Percentiles rank a stretch among this genome's conserved stretches.
Conservation (phyloP, 108 stramenopile genomes). For the Stephanodiscus minutulus region DNA sequence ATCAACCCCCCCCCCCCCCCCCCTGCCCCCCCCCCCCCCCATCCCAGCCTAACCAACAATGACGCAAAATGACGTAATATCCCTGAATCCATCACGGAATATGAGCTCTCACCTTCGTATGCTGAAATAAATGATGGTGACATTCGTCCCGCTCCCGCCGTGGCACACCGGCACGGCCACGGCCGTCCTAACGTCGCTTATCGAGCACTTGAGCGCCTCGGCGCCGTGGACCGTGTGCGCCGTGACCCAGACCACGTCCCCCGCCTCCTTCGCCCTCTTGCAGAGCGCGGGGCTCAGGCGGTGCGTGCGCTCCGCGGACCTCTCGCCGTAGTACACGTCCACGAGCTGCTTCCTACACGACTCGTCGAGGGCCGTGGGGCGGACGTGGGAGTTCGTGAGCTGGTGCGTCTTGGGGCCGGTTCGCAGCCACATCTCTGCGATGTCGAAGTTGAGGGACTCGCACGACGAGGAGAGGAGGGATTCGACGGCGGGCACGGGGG, state of each 20-base stretch:
- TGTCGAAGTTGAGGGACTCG: conserved; percentile 87
- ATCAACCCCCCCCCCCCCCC: no score
- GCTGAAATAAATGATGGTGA: conserved; percentile 89
- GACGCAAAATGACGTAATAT: not conserved
- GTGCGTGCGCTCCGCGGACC: conserved; percentile 76
- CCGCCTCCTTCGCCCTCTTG: conserved; percentile 87
- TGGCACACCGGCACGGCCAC: conserved; percentile 91
- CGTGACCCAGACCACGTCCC: conserved; percentile 88
- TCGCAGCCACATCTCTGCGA: conserved; percentile 94
- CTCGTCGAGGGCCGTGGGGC: conserved; percentile 81
- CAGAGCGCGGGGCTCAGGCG: conserved; percentile 85
- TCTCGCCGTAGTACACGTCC: conserved; percentile 89
- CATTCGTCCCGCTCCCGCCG: conserved; percentile 73
- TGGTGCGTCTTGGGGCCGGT: conserved; percentile 93
- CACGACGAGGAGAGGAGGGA: conserved; percentile 75
- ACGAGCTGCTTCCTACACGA: conserved; percentile 75
- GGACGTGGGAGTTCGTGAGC: conserved; percentile 82
- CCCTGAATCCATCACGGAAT: not conserved
- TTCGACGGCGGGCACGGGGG: conserved; percentile 65
- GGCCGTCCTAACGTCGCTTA: conserved; percentile 86
- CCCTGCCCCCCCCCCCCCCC: no score
- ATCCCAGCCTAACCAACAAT: not conserved
- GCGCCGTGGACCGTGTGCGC: conserved; percentile 73
- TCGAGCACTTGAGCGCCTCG: conserved; percentile 73
- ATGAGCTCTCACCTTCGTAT: conserved; percentile 64